Evolutionary conservation across 2,329 filamentous ascomycete species (phyloP).

Genomic region (Aspergillus jensenii): DNA sequence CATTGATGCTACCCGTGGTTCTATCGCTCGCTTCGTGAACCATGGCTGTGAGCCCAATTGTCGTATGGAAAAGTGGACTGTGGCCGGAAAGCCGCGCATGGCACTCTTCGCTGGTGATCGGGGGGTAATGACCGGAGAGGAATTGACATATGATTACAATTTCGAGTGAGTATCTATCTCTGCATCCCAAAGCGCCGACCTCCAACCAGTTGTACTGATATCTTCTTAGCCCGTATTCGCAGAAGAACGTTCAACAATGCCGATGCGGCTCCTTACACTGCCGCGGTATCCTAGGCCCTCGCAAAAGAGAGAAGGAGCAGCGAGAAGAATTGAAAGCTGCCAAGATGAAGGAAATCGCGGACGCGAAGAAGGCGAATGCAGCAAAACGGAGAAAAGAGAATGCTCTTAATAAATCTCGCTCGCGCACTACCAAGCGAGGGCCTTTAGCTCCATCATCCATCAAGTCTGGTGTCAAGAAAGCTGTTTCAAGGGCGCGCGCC

Average conservation of each 20-base stretch:
- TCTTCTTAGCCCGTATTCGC: conserved; percentile 52
- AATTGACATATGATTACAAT: conserved; percentile 91
- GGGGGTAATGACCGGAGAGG: conserved; percentile 91
- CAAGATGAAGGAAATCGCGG: conserved; percentile 24
- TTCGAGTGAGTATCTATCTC: conserved; percentile 56
- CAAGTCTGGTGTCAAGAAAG: conserved; percentile 35
- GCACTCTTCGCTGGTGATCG: conserved; percentile 88
- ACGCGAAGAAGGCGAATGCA: conserved; percentile 17
- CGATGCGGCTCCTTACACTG: conserved; percentile 62
- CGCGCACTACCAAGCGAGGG: conserved; percentile 31
- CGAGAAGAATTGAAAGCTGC: conserved; percentile 27
- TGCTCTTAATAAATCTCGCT: conserved; percentile 11
- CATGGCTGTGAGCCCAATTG: conserved; percentile 97
- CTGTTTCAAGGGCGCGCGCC: conserved; percentile 23
- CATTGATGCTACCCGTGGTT: conserved; percentile 93
- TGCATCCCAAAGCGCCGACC: not conserved
- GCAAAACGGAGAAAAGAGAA: conserved; percentile 37
- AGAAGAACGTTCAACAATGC: conserved; percentile 64
- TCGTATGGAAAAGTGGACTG: conserved; percentile 97
- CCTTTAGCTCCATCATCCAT: conserved; percentile 27
- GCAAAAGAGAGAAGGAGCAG: conserved; percentile 50
- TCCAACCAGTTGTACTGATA: conserved; percentile 12
- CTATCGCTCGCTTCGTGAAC: conserved; percentile 96
- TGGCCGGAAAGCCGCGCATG: conserved; percentile 91
- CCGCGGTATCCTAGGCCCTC: conserved; percentile 61